These are phyloP conservation scores for Botrytis hyacinthi DNA, from an alignment of 2,329 filamentous ascomycete species.

Conservation along the genomic window DNA sequence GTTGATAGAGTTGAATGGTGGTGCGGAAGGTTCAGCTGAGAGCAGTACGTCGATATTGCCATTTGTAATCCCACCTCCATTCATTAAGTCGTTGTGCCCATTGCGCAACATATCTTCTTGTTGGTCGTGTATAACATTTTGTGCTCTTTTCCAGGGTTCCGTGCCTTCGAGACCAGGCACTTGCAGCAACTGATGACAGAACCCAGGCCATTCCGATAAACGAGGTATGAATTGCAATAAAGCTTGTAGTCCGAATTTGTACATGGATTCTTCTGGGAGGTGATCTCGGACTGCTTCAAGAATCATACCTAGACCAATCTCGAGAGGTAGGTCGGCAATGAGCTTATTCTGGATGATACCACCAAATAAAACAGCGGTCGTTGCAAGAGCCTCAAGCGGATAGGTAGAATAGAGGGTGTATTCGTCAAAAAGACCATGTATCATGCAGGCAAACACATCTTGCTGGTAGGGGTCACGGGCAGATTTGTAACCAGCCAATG, in stretches of 20 bases:
- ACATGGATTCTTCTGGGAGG: conserved; percentile 82
- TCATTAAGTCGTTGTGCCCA: conserved; percentile 43
- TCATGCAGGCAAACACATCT: conserved; percentile 97
- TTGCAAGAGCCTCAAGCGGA: conserved; percentile 91
- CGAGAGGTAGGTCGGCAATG: conserved; percentile 83
- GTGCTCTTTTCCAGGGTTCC: conserved; percentile 77
- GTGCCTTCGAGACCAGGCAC: conserved; percentile 81
- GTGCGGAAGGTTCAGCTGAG: conserved; percentile 57
- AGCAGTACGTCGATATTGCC: conserved; percentile 65
- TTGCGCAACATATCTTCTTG: conserved; percentile 58
- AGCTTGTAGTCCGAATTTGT: conserved; percentile 95
- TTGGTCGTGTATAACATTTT: conserved; percentile 72
- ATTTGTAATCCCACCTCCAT: conserved; percentile 60
- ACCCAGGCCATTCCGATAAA: conserved; percentile 91
- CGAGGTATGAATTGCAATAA: conserved; percentile 82
- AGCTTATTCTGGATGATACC: conserved; percentile 94
- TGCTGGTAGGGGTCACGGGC: conserved; percentile 83
- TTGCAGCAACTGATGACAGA: conserved; percentile 80
- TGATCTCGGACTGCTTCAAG: conserved; percentile 92
- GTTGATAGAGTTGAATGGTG: conserved; percentile 75
- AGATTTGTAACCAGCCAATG: conserved; percentile 82
- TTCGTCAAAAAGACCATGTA: conserved; percentile 95
- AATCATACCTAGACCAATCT: conserved; percentile 96
- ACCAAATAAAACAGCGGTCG: conserved; percentile 93
- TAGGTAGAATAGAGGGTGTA: conserved; percentile 95